Base-by-base conservation (phyloP, 2,329 filamentous ascomycete genomes). In the Dendryphion nanum region DNA sequence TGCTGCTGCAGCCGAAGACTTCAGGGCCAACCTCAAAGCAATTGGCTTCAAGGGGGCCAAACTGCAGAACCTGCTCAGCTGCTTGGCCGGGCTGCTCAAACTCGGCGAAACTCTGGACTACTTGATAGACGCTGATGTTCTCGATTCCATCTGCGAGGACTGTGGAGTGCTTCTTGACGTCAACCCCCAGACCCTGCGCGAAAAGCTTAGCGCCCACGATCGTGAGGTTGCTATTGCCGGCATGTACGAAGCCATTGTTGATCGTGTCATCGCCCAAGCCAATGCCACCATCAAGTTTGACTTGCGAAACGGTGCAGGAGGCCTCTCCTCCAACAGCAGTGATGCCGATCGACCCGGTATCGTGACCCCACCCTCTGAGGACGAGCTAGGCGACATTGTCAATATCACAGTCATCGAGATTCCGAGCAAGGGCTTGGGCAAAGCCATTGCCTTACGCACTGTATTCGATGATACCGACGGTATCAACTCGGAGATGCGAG, bases 401-500 rank as follows among this genome's bases (percentile, higher is more conserved):
- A 87, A 83, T 61, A 83, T 98, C 44, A 94, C 89, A 0, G 76
- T 98, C 6, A 72, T 98, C 5, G 93, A 97, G 50, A 77, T 97
- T 6, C 89, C 93, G 0, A 80, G 83, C 46, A 82, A 87, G 19
- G 76, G 79, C 1, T 74, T 98, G 1, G 89, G 86, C 41, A 96
- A 93, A 66, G 93, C 91, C 0, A 69, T 94, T n/a, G 82, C 87
- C 10, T 81, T 98, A 71, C 86, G 89, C 26, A 88, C 87, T 12
- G 81, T 97, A 23, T 98, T 98, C 54, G 91, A 98, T 51, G 93
- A 97, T 54, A 80, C 75, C n/a, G 74, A 84, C 15, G 93, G 93
- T 35, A 96, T 98, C 69, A 97, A 97, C 53, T 78, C 85, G 0
- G 93, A 98, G 71, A 97, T 98, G 90, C 95, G 91, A 57, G 85